These are phyloP conservation scores for Vitis cinerea DNA, from an alignment of 164 flowering plant species.

Conservation along the genomic window DNA sequence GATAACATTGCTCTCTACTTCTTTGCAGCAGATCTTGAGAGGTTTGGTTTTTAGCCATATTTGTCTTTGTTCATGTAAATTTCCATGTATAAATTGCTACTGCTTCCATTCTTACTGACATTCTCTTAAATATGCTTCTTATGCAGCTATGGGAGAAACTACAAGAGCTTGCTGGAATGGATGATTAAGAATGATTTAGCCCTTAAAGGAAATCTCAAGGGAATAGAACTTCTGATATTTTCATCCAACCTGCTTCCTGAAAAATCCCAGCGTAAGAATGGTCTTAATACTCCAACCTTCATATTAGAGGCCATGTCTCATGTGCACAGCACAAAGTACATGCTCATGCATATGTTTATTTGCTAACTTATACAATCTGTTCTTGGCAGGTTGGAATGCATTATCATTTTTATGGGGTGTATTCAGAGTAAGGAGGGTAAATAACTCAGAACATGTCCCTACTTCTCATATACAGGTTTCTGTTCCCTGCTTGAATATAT, in stretches of 20 bases:
- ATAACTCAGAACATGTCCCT: slow-evolving; percentile 18
- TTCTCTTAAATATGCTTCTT: neutral
- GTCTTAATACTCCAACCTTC: neutral
- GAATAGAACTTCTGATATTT: slow-evolving; percentile 62
- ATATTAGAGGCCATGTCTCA: neutral
- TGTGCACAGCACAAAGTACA: neutral
- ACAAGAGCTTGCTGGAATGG: slow-evolving; percentile 46
- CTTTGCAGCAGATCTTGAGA: slow-evolving; percentile 60
- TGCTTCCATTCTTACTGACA: neutral
- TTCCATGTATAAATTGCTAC: neutral
- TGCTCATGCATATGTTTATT: neutral
- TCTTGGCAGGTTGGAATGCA: slow-evolving; percentile 64
- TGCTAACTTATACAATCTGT: neutral
- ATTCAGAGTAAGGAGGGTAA: slow-evolving; percentile 42
- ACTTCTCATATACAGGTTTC: slow-evolving; percentile 3
- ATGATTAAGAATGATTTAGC: slow-evolving; percentile 65
- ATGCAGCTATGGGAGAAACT: slow-evolving; percentile 50
- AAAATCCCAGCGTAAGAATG: slow-evolving; percentile 59
- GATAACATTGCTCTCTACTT: slow-evolving; percentile 70
- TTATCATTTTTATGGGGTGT: slow-evolving; percentile 68
- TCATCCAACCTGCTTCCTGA: slow-evolving; percentile 57
- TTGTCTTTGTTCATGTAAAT: neutral
- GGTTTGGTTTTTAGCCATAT: slow-evolving; percentile 25
- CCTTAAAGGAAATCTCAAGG: slow-evolving; percentile 55
- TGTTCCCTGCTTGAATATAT: too few relatives aligned